phyloP scores from a whole-genome alignment of 345 rosid species.

The Rhodomyrtus tomentosa region DNA sequence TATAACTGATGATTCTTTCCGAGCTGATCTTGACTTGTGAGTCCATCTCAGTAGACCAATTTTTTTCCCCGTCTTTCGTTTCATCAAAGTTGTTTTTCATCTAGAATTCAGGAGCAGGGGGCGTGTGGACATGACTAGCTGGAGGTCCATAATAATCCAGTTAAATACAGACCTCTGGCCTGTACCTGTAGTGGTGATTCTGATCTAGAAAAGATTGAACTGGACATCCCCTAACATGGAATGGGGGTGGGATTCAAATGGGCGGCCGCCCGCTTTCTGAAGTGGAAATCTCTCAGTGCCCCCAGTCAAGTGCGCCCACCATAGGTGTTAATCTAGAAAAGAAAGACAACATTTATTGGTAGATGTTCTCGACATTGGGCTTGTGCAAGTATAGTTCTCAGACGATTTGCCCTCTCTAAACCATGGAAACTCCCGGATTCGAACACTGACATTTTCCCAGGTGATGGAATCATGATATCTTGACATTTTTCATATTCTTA shows the following conservation, averaged over 20 bases:
- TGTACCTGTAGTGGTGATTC: not conserved
- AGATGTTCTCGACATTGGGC: not conserved
- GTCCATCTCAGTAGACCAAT: not conserved
- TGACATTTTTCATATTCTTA: too few species aligned
- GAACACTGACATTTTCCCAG: not conserved
- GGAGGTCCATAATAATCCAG: not conserved
- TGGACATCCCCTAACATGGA: too few species aligned
- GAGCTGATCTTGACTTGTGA: not conserved
- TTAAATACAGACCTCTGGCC: not conserved
- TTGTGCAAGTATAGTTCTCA: not conserved
- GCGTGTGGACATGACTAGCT: not conserved
- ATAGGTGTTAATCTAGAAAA: not conserved
- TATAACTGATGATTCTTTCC: not conserved
- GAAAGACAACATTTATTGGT: not conserved
- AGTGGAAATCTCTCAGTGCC: not conserved
- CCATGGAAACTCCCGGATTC: not conserved
- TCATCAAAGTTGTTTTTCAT: not conserved
- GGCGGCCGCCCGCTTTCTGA: not conserved
- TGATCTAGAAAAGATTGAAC: not conserved
- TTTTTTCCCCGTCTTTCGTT: not conserved
- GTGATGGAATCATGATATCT: not conserved
- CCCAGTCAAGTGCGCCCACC: not conserved
- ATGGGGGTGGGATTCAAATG: not conserved
- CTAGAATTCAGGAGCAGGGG: not conserved
- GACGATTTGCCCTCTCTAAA: not conserved